Percentiles rank a stretch among this genome's conserved stretches.
Evolutionary conservation across 495 filamentous ascomycete species (phyloP).

Genomic region (Daldinia vernicosa): DNA sequence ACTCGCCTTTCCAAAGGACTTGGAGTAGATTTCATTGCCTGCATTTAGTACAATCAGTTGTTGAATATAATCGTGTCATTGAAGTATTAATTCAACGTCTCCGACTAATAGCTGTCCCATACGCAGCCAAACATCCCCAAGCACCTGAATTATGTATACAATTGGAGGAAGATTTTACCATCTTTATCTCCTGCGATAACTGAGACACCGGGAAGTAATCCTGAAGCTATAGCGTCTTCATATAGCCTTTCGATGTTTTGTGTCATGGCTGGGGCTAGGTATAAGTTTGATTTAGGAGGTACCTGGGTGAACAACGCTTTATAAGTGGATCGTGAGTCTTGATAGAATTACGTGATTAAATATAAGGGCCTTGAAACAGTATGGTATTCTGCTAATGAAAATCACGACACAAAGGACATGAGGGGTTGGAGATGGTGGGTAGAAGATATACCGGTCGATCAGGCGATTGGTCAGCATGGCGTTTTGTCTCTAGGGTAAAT

Average conservation of each 20-base stretch:
- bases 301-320: neutral
- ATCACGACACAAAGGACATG: neutral
- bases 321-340: neutral
- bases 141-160: neutral
- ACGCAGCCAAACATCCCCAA: neutral
- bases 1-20: constrained; percentile 30
- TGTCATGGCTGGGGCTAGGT: too few species aligned
- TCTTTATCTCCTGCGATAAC: constrained; percentile 35
- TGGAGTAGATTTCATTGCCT: constrained; percentile 36
- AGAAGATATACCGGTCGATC: neutral
- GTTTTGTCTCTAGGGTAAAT: neutral
- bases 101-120: neutral
- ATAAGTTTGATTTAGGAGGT: too few species aligned
- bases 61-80: neutral
- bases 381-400: neutral
- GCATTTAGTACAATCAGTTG: neutral
- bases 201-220: constrained; percentile 34
- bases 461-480: neutral
- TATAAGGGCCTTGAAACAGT: neutral
- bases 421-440: neutral
- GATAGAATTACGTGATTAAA: neutral
- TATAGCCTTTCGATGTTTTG: constrained; percentile 33
- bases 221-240: constrained; percentile 33
- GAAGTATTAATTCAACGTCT: neutral
- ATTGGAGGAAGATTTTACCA: constrained; percentile 9